Evolutionary conservation across 78 protist genomes (phyloP).

Genomic region (Mantamonas sphyraenae): DNA sequence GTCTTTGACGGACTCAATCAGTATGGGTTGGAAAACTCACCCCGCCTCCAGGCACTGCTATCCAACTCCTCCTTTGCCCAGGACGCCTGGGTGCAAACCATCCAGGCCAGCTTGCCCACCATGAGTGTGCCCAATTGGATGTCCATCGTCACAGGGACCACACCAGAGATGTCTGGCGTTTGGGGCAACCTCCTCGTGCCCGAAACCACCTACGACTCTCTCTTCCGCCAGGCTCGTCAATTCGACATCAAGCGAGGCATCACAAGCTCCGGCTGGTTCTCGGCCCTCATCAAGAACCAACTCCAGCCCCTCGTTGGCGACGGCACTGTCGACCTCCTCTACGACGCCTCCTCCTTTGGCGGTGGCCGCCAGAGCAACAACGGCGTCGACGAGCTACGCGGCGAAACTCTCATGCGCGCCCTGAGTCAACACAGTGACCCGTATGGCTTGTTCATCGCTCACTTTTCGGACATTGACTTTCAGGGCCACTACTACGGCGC

Average conservation of each 20-base stretch:
- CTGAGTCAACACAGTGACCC: not conserved
- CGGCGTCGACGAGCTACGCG: not conserved
- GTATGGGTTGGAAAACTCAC: not conserved
- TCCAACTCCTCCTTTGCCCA: not conserved
- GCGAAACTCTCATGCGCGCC: not conserved
- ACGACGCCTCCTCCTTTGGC: no score
- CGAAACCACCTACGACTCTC: conserved; percentile 17
- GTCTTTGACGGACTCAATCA: not conserved
- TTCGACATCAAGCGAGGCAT: conserved; percentile 7
- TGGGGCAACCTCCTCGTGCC: conserved; percentile 30
- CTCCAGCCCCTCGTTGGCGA: conserved; percentile 9
- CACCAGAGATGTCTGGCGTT: conserved; percentile 20
- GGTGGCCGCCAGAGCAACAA: not conserved
- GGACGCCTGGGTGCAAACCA: not conserved
- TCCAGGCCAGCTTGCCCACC: not conserved
- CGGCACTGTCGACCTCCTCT: conserved; percentile 21
- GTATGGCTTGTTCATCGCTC: not conserved
- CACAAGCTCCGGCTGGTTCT: conserved; percentile 25
- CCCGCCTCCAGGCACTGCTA: not conserved
- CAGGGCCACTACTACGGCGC: conserved; percentile 29
- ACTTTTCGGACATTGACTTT: conserved; percentile 3
- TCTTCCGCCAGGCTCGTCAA: not conserved
- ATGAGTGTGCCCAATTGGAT: conserved; percentile 36
- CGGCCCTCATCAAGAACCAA: conserved; percentile 3
- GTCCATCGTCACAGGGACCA: conserved; percentile 14